A percentile compares a stretch with the other conserved stretches of the same genome.
phyloP scores from a whole-genome alignment of 352 stramenopile species.

The Blastocystis sp. region DNA sequence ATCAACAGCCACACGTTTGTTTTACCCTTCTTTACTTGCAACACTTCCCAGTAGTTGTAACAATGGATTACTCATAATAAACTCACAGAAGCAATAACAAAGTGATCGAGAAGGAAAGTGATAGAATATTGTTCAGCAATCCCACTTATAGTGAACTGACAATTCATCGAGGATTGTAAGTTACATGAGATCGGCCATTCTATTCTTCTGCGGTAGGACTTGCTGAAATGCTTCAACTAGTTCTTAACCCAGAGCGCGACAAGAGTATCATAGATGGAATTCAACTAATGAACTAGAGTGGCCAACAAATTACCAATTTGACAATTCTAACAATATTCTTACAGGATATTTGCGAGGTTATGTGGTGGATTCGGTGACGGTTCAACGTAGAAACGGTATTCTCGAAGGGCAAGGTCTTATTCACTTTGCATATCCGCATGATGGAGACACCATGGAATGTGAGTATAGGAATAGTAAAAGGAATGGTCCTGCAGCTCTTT shows the following conservation, averaged over 20 bases:
- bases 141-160: too few relatives aligned
- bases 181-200: too few relatives aligned
- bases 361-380: constrained; percentile 11
- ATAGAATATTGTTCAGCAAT: too few relatives aligned
- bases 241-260: not conserved
- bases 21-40: constrained; percentile 13
- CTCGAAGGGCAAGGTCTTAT: constrained; percentile 10
- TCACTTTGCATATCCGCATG: constrained; percentile 31
- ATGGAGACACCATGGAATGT: constrained; percentile 18
- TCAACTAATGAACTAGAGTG: constrained; percentile 2
- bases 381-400: not conserved
- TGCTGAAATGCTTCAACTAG: constrained; percentile 26
- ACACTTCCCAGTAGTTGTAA: constrained; percentile 38
- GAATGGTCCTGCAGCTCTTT: not conserved
- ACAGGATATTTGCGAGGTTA: constrained; percentile 43
- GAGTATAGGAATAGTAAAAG: not conserved
- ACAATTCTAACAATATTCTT: not conserved
- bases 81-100: too few relatives aligned
- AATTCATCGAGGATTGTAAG: too few relatives aligned
- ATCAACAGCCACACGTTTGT: not conserved
- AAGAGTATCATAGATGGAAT: not conserved
- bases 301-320: not conserved
- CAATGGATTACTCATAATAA: constrained; percentile 38
- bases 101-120: too few relatives aligned
- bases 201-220: too few relatives aligned